Base-by-base conservation (phyloP, 1,284 basidiomycete species). In the Tremellales sp. region DNA sequence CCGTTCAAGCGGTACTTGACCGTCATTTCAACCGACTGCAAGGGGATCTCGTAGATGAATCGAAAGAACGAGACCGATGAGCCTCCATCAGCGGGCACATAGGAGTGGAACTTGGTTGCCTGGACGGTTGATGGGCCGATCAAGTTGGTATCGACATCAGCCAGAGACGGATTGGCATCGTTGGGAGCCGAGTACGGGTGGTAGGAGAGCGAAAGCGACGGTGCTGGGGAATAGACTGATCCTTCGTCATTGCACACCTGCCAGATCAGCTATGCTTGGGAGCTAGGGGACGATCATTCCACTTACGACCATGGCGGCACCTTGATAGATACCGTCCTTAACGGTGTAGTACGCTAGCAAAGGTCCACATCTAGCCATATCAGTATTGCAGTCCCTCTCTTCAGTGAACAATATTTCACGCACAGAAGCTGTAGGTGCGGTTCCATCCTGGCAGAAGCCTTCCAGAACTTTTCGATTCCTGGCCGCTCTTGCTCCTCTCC, bases 311-410 rank as follows among this genome's bases (percentile, higher is more conserved):
- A 92, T 73, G n/a, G 82, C 87, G 10, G 86, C 87, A 19, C 91
- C 93, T 59, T 85, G 81, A 87, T 90, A 97, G 25, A 89, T 74
- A 13, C 83, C 83, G 37, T 82, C 73, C 49, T 82, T 76, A 23
- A 90, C 82, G 0, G 89, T 96, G 70, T 97, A 93, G 71, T 94
- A 97, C 53, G 86, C 82, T 56, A 98, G 76, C 36, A 97, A 78
- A 11, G 93, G 93, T 1, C 92, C 92, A 47, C 75, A 76, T 68
- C 70, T 73, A 46, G 25, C 37, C 13, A 54, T 44, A 56, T 45
- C 50, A 15, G 33, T 37, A 3, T 29, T 40, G 21, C 31, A 12
- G 22, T 11, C 23, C 19, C 29, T 21, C 45, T 31, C 12, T 15
- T 31, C 2, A 37, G 25, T 40, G 12, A 10, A 17, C 15, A 2